phyloP scores from a whole-genome alignment of 164 flowering plant genomes.

The grape (Vitis vinifera) region ASM3070453v1 NC_081822.1:9320001-9320500 shows the following conservation, averaged over 20 bases:
- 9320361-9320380: background rate
- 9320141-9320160: constrained; percentile 20
- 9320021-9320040: background rate
- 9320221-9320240: background rate
- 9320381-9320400: background rate
- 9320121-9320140: background rate
- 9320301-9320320: background rate
- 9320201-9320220: background rate
- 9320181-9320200: constrained; percentile 3
- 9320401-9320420: constrained; percentile 39
- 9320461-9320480: constrained; percentile 48
- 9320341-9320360: too few species aligned
- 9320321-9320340: background rate
- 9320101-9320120: too few species aligned
- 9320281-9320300: background rate
- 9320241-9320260: constrained; percentile 12
- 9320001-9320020: background rate
- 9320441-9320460: constrained; percentile 45
- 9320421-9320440: constrained; percentile 41
- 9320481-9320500: constrained; percentile 53
- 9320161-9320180: constrained; percentile 12
- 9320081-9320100: background rate
- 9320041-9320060: background rate
- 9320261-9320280: constrained; percentile 18
- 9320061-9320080: background rate